These are phyloP conservation scores for Saussurea involucrata DNA, from an alignment of 129 eudicot species.

Conservation along the genomic window DNA sequence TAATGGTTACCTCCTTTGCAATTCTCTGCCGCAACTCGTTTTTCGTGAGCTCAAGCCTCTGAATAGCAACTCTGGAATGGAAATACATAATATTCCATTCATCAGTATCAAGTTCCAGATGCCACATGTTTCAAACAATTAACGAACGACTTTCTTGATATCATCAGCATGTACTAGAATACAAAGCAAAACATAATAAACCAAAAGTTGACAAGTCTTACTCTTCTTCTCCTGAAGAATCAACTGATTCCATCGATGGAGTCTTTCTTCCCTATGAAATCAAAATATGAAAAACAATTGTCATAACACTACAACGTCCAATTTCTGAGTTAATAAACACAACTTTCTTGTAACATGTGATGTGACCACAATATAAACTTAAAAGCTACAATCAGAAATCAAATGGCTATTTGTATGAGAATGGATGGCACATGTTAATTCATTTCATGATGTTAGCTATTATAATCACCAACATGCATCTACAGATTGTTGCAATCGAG, in stretches of 20 bases:
- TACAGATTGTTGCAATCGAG: too few relatives aligned
- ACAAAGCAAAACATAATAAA: constrained; percentile 8
- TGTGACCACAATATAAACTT: background rate
- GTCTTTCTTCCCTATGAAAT: constrained; percentile 66
- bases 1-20: constrained; percentile 71
- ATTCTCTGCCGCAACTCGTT: constrained; percentile 87
- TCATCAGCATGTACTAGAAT: background rate
- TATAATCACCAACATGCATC: too few relatives aligned
- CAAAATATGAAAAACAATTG: constrained; percentile 10
- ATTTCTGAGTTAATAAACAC: background rate
- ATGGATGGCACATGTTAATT: background rate
- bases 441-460: background rate
- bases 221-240: constrained; percentile 98
- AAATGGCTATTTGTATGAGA: background rate
- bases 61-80: constrained; percentile 75
- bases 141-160: too few relatives aligned
- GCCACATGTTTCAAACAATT: too few relatives aligned
- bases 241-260: constrained; percentile 82
- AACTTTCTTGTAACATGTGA: constrained; percentile 7
- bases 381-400: background rate
- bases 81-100: constrained; percentile 11
- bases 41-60: constrained; percentile 82
- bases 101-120: constrained; percentile 12
- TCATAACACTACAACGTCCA: constrained; percentile 1
- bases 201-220: constrained; percentile 36